A percentile compares a stretch with the other conserved stretches of the same genome.
These are phyloP conservation scores for Globisporangium apiculatum DNA, from an alignment of 352 stramenopile species.

Conservation along the genomic window DNA sequence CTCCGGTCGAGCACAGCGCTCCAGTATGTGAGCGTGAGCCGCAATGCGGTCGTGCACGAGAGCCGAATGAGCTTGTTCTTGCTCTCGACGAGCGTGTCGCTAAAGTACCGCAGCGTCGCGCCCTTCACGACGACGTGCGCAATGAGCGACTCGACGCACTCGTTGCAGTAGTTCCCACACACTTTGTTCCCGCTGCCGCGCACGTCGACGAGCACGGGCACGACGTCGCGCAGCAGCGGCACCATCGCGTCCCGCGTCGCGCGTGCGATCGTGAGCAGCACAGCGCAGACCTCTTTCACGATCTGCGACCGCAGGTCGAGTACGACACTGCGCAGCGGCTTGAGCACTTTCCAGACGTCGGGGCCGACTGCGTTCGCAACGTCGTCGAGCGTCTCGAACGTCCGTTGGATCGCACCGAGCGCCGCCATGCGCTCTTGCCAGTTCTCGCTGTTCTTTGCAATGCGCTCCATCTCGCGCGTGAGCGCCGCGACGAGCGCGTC, in stretches of 20 bases:
- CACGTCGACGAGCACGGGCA: conserved; percentile 71
- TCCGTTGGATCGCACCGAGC: conserved; percentile 52
- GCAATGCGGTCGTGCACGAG: conserved; percentile 62
- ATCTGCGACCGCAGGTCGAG: conserved; percentile 81
- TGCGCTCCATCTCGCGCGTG: conserved; percentile 67
- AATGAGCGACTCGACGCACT: conserved; percentile 66
- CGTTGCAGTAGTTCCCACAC: conserved; percentile 69
- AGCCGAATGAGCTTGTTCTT: conserved; percentile 81
- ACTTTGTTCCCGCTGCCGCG: conserved; percentile 80
- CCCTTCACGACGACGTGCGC: conserved; percentile 67
- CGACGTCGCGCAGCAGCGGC: conserved; percentile 62
- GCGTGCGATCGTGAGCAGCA: conserved; percentile 52
- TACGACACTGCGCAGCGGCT: conserved; percentile 65
- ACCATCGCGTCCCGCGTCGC: conserved; percentile 76
- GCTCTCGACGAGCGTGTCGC: conserved; percentile 65
- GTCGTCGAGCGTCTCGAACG: conserved; percentile 55
- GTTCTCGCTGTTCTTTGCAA: conserved; percentile 71
- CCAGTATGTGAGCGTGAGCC: conserved; percentile 45
- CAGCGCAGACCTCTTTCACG: conserved; percentile 72
- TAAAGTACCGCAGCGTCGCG: conserved; percentile 61
- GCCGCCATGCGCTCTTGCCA: conserved; percentile 73
- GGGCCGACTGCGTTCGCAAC: conserved; percentile 28
- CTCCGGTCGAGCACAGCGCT: conserved; percentile 70
- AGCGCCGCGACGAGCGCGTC: conserved; percentile 29
- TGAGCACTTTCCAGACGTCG: conserved; percentile 68